Conservation (phyloP, 1,284 basidiomycete species). For the Apiotrichum gracile region DNA sequence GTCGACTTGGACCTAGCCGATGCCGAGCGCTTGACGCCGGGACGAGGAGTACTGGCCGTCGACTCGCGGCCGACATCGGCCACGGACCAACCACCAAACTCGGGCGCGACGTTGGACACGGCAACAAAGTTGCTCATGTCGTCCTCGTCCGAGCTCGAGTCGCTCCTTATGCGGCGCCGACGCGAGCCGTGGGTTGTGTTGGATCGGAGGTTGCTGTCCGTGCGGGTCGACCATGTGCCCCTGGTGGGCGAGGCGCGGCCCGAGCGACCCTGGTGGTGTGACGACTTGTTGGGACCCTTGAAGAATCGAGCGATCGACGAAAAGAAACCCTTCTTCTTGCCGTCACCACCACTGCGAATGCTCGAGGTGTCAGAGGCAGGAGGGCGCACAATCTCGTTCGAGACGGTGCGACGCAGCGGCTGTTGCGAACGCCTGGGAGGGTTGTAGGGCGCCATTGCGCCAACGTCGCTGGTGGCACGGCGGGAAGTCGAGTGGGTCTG, state of each 20-base stretch:
- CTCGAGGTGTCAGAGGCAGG: constrained; percentile 34
- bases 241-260: constrained; percentile 32
- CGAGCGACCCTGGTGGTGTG: constrained; percentile 10
- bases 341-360: constrained; percentile 15
- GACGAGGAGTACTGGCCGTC: not conserved
- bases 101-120: constrained; percentile 33
- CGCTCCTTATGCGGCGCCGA: constrained; percentile 25
- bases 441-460: constrained; percentile 12
- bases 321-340: constrained; percentile 40
- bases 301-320: constrained; percentile 40
- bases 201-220: constrained; percentile 41
- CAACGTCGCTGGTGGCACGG: constrained; percentile 38
- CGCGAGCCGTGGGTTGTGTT: constrained; percentile 15
- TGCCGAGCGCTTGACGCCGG: constrained; percentile 23
- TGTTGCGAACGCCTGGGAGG: not conserved
- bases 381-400: constrained; percentile 22
- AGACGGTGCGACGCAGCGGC: constrained; percentile 36
- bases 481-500: constrained; percentile 15
- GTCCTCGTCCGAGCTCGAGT: constrained; percentile 40
- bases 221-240: constrained; percentile 41
- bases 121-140: constrained; percentile 30
- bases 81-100: constrained; percentile 28
- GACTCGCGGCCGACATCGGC: constrained; percentile 30
- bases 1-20: constrained; percentile 34
- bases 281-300: constrained; percentile 18